These are phyloP conservation scores for Fusarium abutilonis DNA, from an alignment of 2,329 filamentous ascomycete genomes.

Conservation along the genomic window DNA sequence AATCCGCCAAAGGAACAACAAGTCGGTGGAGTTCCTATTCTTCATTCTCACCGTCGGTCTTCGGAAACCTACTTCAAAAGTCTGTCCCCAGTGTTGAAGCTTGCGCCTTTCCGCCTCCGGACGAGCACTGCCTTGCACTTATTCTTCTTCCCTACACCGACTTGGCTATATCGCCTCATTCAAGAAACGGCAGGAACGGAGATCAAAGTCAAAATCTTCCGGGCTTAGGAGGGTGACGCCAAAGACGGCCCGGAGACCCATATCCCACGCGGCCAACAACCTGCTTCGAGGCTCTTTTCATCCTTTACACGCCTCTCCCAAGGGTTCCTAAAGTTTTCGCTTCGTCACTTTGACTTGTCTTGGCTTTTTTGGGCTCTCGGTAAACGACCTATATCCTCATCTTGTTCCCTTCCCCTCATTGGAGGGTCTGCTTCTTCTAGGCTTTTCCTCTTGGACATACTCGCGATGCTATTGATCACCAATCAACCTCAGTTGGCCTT, in stretches of 20 bases:
- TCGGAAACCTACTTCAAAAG: not conserved
- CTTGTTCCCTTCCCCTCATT: slow-evolving; percentile 6
- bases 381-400: slow-evolving; percentile 20
- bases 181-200: slow-evolving; percentile 41
- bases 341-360: slow-evolving; percentile 7
- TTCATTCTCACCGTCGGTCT: not conserved
- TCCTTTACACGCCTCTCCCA: not conserved
- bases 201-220: slow-evolving; percentile 39
- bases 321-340: slow-evolving; percentile 8
- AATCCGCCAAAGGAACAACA: not conserved
- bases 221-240: slow-evolving; percentile 1
- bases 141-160: not conserved
- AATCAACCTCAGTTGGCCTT: slow-evolving; percentile 10
- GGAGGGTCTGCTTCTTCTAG: not conserved
- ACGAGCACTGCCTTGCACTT: slow-evolving; percentile 2
- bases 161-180: not conserved
- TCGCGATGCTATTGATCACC: slow-evolving; percentile 22
- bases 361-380: slow-evolving; percentile 3
- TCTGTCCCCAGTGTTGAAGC: slow-evolving; percentile 7
- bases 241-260: not conserved
- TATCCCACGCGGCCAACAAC: slow-evolving; percentile 10
- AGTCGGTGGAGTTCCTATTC: not conserved
- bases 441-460: not conserved
- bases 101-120: slow-evolving; percentile 35
- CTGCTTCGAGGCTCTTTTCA: not conserved